Base-by-base conservation (phyloP, 345 rosid genomes). In the Hibiscus syriacus region DNA sequence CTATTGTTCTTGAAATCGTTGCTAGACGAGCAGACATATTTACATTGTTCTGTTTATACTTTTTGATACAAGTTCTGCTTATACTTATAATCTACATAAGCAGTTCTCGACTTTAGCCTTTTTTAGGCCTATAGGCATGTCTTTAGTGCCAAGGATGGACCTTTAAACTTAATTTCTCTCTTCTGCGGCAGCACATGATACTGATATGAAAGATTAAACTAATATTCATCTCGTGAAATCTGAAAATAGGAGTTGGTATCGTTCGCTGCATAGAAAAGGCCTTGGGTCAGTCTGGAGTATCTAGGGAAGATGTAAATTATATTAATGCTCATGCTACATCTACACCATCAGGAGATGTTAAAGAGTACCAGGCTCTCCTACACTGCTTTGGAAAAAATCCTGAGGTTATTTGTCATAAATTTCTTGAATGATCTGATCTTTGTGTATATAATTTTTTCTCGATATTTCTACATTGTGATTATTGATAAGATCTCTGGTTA, bases 251-350 rank as follows among this genome's bases (percentile, higher is more conserved):
- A 66, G 75, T 48, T 72, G 98, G 97, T 73, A 82, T 90, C 48
- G 79, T 83, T 69, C 91, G 87, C 54, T 92, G 96, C 86, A 82
- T 92, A 48, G 97, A 92, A 70, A 92, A 85, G 77, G 98, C 97
- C 38, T 79, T 92, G 77, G 84, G 84, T 53, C 81, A 78, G 70
- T 79, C 96, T 54, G 95, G 92, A 67, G 83, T 90, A 50, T 71
- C 90, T 14, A 83, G 71, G 76, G 90, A 85, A 83, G 88, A 84
- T 26, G 77, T 93, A 10, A 88, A 93, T 68, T 93, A 93, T 71
- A 79, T 93, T 64, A 93, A 93, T 77, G 97, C 98, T 30, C 98
- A n/a, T n/a, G n/a, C n/a, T n/a, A n/a, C n/a, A n/a, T n/a, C n/a
- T n/a, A n/a, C n/a, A n/a, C n/a, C n/a, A n/a, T n/a, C n/a, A n/a